A percentile compares a stretch with the other conserved stretches of the same genome.
Conservation (phyloP, 495 filamentous ascomycete genomes). For the Xylaria curta region DNA sequence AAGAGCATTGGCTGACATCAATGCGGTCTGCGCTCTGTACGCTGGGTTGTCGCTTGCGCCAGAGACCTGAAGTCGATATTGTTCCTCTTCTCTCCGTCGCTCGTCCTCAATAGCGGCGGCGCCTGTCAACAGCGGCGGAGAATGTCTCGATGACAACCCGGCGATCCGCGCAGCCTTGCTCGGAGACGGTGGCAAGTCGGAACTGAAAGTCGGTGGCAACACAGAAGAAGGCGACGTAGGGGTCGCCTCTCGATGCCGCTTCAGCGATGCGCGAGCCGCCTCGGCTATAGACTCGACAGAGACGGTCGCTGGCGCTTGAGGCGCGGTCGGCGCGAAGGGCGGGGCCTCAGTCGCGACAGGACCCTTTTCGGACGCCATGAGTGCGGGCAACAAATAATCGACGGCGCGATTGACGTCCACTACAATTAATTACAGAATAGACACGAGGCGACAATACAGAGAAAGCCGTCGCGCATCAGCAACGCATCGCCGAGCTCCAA, state of each 20-base stretch:
- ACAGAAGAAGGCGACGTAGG: conserved; percentile 48
- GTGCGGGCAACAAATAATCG: conserved; percentile 28
- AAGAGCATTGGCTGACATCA: conserved; percentile 58
- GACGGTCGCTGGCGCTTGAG: conserved; percentile 38
- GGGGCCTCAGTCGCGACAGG: conserved; percentile 52
- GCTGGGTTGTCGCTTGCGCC: conserved; percentile 59
- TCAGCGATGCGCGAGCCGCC: conserved; percentile 52
- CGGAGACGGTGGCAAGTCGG: conserved; percentile 56
- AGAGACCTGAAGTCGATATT: conserved; percentile 44
- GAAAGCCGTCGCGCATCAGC: conserved; percentile 43
- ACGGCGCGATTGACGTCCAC: conserved; percentile 31
- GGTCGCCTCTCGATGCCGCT: conserved; percentile 56
- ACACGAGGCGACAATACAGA: conserved; percentile 31
- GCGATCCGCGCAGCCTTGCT: conserved; percentile 59
- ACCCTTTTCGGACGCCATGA: conserved; percentile 55
- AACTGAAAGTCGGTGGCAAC: conserved; percentile 42
- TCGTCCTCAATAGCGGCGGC: conserved; percentile 64
- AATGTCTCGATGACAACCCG: conserved; percentile 53
- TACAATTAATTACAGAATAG: conserved; percentile 33
- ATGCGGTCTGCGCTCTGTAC: conserved; percentile 56
- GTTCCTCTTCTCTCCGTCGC: conserved; percentile 56
- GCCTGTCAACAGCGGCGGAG: conserved; percentile 57
- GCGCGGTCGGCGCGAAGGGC: conserved; percentile 45
- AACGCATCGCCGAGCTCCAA: conserved; percentile 49
- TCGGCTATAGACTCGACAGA: conserved; percentile 38